Percentiles rank a stretch among this genome's conserved stretches.
Evolutionary conservation across 176 grass and related monocot genomes (phyloP).

Genomic region (Musa acuminata): DNA sequence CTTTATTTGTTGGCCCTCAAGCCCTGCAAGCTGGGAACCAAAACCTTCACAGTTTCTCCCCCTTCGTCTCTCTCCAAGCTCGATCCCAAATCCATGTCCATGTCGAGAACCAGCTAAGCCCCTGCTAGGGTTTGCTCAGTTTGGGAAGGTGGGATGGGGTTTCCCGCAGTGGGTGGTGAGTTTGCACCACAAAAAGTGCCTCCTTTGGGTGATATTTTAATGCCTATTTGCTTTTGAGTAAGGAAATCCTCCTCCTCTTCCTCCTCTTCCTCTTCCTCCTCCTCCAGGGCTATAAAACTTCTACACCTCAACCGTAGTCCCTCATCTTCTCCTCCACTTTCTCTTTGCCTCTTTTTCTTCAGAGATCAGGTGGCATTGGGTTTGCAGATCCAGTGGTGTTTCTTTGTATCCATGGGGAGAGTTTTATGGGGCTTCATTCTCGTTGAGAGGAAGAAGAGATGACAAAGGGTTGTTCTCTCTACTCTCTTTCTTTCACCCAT

Average conservation of each 20-base stretch:
- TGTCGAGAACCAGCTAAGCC: background rate
- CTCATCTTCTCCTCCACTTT: background rate
- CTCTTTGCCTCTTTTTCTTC: background rate
- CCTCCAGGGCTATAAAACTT: slow-evolving; percentile 3
- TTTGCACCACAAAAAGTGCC: background rate
- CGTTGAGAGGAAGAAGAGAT: background rate
- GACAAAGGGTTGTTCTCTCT: background rate
- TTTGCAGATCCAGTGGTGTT: background rate
- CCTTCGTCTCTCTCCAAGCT: background rate
- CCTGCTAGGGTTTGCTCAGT: slow-evolving; percentile 1
- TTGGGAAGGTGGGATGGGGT: background rate
- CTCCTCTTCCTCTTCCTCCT: too few species aligned
- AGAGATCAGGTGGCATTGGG: background rate
- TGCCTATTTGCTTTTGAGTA: background rate
- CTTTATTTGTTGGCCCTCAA: background rate
- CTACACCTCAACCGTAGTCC: background rate
- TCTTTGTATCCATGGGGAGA: background rate
- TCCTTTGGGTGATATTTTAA: background rate
- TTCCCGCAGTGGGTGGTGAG: background rate
- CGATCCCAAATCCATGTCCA: background rate
- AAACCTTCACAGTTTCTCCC: background rate
- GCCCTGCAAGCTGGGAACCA: background rate
- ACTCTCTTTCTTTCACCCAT: background rate
- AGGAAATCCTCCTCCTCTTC: too few species aligned
- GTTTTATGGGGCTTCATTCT: background rate